These are phyloP conservation scores for Pseudocercospora cruenta DNA, from an alignment of 2,329 filamentous ascomycete species.

Conservation along the genomic window DNA sequence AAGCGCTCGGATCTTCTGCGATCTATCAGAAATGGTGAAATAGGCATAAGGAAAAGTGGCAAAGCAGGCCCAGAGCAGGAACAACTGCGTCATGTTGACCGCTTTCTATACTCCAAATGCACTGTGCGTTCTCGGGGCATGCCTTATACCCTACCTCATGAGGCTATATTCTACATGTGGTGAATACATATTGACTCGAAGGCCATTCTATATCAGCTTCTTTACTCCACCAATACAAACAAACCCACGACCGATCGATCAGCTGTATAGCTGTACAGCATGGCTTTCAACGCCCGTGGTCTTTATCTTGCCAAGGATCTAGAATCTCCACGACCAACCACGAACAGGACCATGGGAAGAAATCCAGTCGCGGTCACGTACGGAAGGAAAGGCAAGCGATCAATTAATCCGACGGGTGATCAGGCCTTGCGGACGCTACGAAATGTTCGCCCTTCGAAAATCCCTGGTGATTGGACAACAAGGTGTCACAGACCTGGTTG, in stretches of 20 bases:
- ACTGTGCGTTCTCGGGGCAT: neutral
- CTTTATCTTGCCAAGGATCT: neutral
- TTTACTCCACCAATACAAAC: neutral
- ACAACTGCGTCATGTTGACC: neutral
- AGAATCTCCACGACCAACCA: too few relatives aligned
- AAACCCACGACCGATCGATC: neutral
- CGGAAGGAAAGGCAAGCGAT: too few relatives aligned
- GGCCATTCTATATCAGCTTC: neutral
- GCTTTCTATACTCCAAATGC: neutral
- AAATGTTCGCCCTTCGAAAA: neutral
- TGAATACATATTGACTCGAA: neutral
- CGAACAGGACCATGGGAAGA: too few relatives aligned
- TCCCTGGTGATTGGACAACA: neutral
- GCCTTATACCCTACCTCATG: neutral
- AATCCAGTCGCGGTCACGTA: too few relatives aligned
- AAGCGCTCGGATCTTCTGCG: neutral
- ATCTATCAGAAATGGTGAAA: neutral
- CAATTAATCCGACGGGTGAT: too few relatives aligned
- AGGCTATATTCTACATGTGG: too few relatives aligned
- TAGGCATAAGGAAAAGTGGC: neutral
- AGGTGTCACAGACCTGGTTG: neutral
- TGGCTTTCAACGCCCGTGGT: neutral
- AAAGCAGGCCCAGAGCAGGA: neutral
- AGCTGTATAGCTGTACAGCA: neutral
- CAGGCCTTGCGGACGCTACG: too few relatives aligned